These are phyloP conservation scores for Naegleria fowleri DNA, from an alignment of 208 protist genomes.

Conservation along the genomic window DNA sequence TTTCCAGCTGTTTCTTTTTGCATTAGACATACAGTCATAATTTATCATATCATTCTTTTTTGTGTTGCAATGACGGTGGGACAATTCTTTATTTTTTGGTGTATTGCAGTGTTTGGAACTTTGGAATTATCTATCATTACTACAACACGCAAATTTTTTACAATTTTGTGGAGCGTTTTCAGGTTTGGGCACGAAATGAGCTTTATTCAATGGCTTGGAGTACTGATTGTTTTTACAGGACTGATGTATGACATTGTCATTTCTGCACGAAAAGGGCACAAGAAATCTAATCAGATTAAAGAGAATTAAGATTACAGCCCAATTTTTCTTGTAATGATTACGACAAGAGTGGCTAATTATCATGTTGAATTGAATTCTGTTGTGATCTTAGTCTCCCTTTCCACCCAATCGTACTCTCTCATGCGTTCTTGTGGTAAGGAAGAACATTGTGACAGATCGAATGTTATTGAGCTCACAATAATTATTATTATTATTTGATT, in stretches of 20 bases:
- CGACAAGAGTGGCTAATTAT: too few relatives aligned
- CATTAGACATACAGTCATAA: slow-evolving; percentile 22
- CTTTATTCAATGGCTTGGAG: background rate
- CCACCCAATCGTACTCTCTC: too few relatives aligned
- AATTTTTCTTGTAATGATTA: too few relatives aligned
- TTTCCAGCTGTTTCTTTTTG: slow-evolving; percentile 34
- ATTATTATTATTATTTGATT: too few relatives aligned
- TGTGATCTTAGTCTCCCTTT: too few relatives aligned
- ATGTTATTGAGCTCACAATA: too few relatives aligned
- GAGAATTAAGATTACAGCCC: too few relatives aligned
- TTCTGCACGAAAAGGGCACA: background rate
- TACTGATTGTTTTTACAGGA: slow-evolving; percentile 12
- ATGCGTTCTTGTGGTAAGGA: too few relatives aligned
- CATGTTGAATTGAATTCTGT: too few relatives aligned
- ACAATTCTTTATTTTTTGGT: slow-evolving; percentile 43
- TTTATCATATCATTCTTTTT: slow-evolving; percentile 35
- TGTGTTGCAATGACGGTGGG: slow-evolving; percentile 30
- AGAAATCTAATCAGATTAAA: background rate
- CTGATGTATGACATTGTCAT: slow-evolving; percentile 9
- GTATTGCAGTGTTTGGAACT: slow-evolving; percentile 32
- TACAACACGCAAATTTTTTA: slow-evolving; percentile 44
- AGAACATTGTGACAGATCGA: too few relatives aligned
- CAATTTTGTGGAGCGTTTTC: slow-evolving; percentile 40
- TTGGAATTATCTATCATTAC: slow-evolving; percentile 34
- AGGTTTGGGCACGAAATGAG: slow-evolving; percentile 33